These are phyloP conservation scores for Beta vulgaris DNA, from an alignment of 148 eudicot species.

Conservation along the genomic window DNA sequence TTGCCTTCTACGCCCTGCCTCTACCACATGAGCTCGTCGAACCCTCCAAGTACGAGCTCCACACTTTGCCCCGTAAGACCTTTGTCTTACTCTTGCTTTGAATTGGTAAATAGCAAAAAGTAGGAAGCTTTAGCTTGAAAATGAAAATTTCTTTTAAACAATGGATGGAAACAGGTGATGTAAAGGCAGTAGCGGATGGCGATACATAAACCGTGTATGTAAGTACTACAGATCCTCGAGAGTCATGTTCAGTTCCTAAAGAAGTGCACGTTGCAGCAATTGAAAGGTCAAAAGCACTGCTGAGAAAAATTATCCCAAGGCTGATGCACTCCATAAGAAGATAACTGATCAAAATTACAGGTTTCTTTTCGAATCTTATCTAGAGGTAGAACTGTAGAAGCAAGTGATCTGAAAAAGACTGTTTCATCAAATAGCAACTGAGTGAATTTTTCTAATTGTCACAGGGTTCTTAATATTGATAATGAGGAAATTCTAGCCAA, in stretches of 20 bases:
- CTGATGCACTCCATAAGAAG: slow-evolving; percentile 74
- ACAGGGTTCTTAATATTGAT: slow-evolving; percentile 57
- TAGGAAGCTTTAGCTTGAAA: slow-evolving; percentile 12
- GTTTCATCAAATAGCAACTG: not conserved
- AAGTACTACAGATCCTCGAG: slow-evolving; percentile 70
- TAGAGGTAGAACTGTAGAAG: not conserved
- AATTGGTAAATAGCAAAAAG: not conserved
- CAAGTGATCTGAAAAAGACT: no score
- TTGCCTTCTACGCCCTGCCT: slow-evolving; percentile 80
- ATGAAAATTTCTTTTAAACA: not conserved
- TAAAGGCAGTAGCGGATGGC: slow-evolving; percentile 89
- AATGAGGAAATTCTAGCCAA: slow-evolving; percentile 72
- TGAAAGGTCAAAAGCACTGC: slow-evolving; percentile 74
- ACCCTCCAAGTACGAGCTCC: slow-evolving; percentile 63
- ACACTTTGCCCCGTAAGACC: slow-evolving; percentile 73
- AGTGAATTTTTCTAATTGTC: not conserved
- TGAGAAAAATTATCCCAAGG: slow-evolving; percentile 57
- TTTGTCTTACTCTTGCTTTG: slow-evolving; percentile 2
- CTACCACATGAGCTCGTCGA: slow-evolving; percentile 56
- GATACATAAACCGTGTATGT: slow-evolving; percentile 90
- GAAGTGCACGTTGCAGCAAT: slow-evolving; percentile 61
- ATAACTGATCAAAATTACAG: slow-evolving; percentile 74
- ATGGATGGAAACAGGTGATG: slow-evolving; percentile 50
- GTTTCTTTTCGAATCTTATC: slow-evolving; percentile 28
- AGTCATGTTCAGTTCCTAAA: slow-evolving; percentile 68